These are phyloP conservation scores for Fusarium tjaetaba DNA, from an alignment of 2,329 filamentous ascomycete species.

Conservation along the genomic window DNA sequence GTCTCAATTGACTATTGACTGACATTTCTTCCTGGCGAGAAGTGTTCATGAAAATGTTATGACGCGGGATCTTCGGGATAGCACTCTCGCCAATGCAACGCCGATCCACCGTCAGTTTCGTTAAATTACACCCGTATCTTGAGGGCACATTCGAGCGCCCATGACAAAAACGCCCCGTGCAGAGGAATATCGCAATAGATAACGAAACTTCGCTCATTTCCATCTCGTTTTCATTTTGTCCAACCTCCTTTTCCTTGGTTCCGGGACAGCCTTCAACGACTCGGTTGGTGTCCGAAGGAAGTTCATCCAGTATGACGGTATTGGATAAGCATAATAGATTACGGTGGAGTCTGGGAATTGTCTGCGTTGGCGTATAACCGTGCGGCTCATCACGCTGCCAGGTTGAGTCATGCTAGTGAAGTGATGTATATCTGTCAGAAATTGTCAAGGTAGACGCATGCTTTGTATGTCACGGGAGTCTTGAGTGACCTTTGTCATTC, in stretches of 20 bases:
- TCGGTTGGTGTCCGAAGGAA: background rate
- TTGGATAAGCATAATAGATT: background rate
- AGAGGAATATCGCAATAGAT: background rate
- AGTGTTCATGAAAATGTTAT: too few species aligned
- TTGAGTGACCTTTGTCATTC: background rate
- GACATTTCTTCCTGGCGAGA: too few species aligned
- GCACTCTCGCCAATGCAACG: background rate
- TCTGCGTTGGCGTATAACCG: background rate
- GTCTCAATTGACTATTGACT: background rate
- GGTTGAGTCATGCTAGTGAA: background rate
- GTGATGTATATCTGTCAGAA: background rate
- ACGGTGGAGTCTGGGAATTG: background rate
- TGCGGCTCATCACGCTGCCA: background rate
- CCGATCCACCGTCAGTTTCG: background rate
- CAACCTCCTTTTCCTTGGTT: background rate
- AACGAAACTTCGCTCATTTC: background rate
- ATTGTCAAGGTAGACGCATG: background rate
- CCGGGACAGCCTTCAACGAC: background rate
- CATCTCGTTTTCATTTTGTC: background rate
- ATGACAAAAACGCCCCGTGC: background rate
- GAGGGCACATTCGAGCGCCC: slow-evolving; percentile 18
- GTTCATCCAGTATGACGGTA: background rate
- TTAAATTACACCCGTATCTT: background rate
- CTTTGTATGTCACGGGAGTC: background rate
- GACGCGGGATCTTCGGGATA: background rate